A percentile compares a stretch with the other conserved stretches of the same genome.
Evolutionary conservation across 2,329 filamentous ascomycete genomes (phyloP).

Genomic region (Leptographium wingfieldii): DNA sequence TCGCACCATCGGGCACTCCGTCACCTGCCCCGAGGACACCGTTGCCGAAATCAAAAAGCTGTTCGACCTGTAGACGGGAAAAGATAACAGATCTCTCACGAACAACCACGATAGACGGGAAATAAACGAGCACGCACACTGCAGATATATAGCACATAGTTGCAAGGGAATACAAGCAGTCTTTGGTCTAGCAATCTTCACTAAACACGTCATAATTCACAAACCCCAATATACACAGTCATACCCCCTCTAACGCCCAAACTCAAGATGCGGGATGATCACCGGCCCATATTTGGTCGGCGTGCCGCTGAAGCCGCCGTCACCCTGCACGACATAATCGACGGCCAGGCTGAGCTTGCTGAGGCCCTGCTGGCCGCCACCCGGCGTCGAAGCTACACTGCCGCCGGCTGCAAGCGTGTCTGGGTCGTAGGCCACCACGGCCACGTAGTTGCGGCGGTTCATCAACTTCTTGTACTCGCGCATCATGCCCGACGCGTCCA

Average conservation of each 20-base stretch:
- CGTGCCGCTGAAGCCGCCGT: conserved; percentile 51
- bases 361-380: conserved; percentile 26
- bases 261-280: conserved; percentile 77
- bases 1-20: conserved; percentile 74
- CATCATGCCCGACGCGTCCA: conserved; percentile 71
- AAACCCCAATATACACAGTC: no score
- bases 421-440: conserved; percentile 88
- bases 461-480: conserved; percentile 86
- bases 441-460: conserved; percentile 84
- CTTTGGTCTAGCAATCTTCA: background rate
- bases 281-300: conserved; percentile 96
- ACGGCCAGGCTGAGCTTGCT: conserved; percentile 74
- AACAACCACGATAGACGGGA: background rate
- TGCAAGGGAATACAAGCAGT: background rate
- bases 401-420: conserved; percentile 44
- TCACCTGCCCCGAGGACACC: conserved; percentile 72
- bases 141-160: conserved; percentile 1
- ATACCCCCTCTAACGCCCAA: conserved; percentile 38
- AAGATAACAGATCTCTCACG: background rate
- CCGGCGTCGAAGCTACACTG: conserved; percentile 18
- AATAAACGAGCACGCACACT: background rate
- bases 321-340: conserved; percentile 94
- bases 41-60: conserved; percentile 66
- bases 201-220: background rate
- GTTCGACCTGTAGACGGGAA: conserved; percentile 44